Evolutionary conservation across 768 basidiomycete genomes (phyloP), one percentile per base, ranked within the genome.

Genomic region (Pleurotus sapidus): DNA sequence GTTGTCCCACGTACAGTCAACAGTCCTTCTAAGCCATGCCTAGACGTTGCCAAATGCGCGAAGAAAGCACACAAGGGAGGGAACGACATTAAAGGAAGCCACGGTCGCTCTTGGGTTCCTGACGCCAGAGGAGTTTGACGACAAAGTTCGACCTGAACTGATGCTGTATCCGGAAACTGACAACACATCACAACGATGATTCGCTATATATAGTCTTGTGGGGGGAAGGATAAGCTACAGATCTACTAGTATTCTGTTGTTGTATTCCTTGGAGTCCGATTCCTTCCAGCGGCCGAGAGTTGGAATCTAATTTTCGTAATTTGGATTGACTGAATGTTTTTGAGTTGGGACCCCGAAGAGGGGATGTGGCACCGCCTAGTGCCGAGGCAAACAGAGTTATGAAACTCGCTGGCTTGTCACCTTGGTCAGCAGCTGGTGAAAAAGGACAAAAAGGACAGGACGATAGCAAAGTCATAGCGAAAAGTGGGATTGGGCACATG

Each of bases 11-110:
- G 14, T 18, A 17, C 17, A 46, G 17, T 7, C 23, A 15, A 7
- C 8, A 46, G 55, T 60, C 55, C 43, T 60, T 64, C 48, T 60
- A 67, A 15, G 58, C 59, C 40, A 14, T 43, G 59, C 42, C 43
- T 68, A 98, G 95, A 97, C 74, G 97, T 98, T 49, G 97, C 97
- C 49, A 95, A 92, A 75, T 93, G 91, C 67, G 97, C 97, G 25
- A 99, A 99, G 84, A 98, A 98, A 73, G 97, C 97, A n/a, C 97
- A 98, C 81, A 93, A 90, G 72, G 72, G 95, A 99, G 74, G 97
- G 97, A 24, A 91, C 88, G 49, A 98, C 97, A 59, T 69, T 98
- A 71, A 98, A 96, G 79, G 90, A 94, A 74, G 94, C 97, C 42
- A 94, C 95, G 9, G 88, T 98, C 46, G 72, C 86, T 17, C 82